Evolutionary conservation across 345 rosid genomes (phyloP), one percentile per base, ranked within the genome.

Genomic region (Citrus medica): DNA sequence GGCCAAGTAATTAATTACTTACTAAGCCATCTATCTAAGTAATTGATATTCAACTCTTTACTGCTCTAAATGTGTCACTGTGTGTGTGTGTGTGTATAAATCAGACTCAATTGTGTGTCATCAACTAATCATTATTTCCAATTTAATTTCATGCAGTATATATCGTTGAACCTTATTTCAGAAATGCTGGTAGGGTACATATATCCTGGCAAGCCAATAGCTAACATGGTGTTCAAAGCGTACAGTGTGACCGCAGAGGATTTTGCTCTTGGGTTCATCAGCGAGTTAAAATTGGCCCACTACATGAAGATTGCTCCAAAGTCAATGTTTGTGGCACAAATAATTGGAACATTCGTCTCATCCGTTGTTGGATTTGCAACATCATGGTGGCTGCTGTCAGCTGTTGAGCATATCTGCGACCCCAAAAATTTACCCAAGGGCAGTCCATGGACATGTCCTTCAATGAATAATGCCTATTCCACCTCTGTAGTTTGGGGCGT

Each of bases 1-100:
- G 81, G 83, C 74, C 58, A 28, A 80, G 88, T 87, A 76, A 12
- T 58, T 58, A 4, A 40, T 40, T 40, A 9, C 46, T 40, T 40
- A 40, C 9, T 40, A 40, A 40, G 46, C 12, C 3, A 40, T 7
- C 28, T n/a, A 24, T 35, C 37, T 35, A 35, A 35, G 7, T 35
- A 35, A 35, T 35, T 35, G 37, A 35, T 35, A 35, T 35, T 35
- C 37, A 35, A 1, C 37, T 6, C 37, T 35, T 35, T 35, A 35
- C 37, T 35, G 37, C 37, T 35, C 37, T 35, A 5, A 35, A 35
- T 35, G 37, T 5, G 37, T 33, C 6, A 4, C 0, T 35, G 37
- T 35, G 35, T 33, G 35, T 33, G 35, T 33, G 35, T 33, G 35
- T 33, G 6, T 33, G 37, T 35, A 5, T 35, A 35, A 35, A 35